These are phyloP conservation scores for Quillaja saponaria DNA, from an alignment of 306 rosid species.

Conservation along the genomic window DNA sequence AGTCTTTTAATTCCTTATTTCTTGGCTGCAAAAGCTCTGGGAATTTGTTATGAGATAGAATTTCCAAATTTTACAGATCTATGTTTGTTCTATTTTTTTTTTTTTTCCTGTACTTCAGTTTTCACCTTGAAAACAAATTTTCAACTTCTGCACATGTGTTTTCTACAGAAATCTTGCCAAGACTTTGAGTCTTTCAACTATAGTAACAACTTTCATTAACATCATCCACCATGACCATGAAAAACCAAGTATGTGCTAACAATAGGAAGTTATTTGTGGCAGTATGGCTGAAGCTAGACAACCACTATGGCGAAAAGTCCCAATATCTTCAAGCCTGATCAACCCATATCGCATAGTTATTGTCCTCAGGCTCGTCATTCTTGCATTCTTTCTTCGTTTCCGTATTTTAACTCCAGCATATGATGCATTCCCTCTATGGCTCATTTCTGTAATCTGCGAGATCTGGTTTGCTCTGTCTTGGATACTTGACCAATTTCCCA, in stretches of 20 bases:
- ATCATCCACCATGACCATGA: background rate
- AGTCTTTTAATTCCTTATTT: no score
- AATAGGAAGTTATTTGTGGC: no score
- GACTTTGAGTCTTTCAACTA: no score
- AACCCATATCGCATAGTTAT: conserved; percentile 95
- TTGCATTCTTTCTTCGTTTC: conserved; percentile 75
- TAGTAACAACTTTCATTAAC: background rate
- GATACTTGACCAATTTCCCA: conserved; percentile 88
- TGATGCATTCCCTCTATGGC: conserved; percentile 81
- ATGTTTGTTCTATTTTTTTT: no score
- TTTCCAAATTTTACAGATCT: no score
- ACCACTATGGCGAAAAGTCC: conserved; percentile 80
- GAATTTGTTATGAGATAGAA: no score
- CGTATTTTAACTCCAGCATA: conserved; percentile 75
- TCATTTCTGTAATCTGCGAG: conserved; percentile 83
- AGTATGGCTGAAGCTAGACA: conserved; percentile 85
- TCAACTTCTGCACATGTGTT: no score
- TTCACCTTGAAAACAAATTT: no score
- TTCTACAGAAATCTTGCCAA: no score
- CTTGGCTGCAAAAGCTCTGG: no score
- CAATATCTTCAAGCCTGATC: conserved; percentile 72
- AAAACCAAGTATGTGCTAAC: conserved; percentile 14
- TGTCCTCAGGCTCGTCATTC: conserved; percentile 60
- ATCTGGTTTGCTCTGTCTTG: conserved; percentile 87
- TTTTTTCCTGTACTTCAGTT: no score